These are phyloP conservation scores for Fusarium albidum DNA, from an alignment of 2,329 filamentous ascomycete species.

Conservation along the genomic window DNA sequence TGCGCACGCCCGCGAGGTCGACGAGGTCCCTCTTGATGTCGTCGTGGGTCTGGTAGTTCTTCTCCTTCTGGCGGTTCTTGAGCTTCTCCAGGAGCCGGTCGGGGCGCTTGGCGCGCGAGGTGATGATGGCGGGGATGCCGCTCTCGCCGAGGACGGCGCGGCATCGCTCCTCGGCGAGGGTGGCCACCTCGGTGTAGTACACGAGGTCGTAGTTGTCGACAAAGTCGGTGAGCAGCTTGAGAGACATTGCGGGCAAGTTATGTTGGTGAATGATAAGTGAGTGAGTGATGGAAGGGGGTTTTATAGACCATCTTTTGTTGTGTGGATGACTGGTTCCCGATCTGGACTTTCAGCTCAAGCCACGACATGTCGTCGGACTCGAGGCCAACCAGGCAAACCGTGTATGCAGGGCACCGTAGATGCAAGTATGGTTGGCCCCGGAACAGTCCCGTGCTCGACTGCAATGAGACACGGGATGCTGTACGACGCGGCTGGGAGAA, in stretches of 20 bases:
- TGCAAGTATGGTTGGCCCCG: no score
- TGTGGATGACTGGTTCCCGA: no score
- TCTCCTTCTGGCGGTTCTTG: background rate
- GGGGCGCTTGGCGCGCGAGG: conserved; percentile 4
- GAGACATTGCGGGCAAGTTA: background rate
- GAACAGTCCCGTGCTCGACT: no score
- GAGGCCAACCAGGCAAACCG: no score
- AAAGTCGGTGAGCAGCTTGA: conserved; percentile 5
- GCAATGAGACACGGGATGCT: no score
- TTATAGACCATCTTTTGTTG: no score
- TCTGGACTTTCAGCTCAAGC: no score
- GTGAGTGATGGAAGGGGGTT: no score
- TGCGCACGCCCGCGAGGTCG: conserved; percentile 6
- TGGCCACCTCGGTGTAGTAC: conserved; percentile 2
- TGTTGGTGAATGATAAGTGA: no score
- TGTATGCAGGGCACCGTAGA: no score
- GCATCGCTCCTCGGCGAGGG: background rate
- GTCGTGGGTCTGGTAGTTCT: background rate
- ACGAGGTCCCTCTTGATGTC: conserved; percentile 1
- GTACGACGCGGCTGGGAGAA: no score
- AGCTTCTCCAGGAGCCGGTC: background rate
- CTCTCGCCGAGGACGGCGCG: background rate
- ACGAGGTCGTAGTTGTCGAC: conserved; percentile 1
- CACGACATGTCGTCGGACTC: no score
- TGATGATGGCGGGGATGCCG: conserved; percentile 8